Conservation (phyloP, 1,284 basidiomycete species). For the Cutaneotrichosporon cyanovorans region DNA sequence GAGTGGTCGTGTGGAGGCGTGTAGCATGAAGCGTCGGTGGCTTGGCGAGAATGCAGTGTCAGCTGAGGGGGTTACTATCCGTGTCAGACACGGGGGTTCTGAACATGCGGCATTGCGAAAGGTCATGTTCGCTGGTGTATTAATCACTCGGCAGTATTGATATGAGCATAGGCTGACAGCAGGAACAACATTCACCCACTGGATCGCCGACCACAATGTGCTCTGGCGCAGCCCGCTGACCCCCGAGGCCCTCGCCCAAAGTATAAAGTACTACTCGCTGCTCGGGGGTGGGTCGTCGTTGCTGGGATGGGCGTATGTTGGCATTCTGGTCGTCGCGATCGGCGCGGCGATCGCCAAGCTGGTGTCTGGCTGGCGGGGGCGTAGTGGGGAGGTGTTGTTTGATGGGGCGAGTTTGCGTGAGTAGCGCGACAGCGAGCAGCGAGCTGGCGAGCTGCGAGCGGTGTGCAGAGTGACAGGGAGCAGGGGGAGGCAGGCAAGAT, state of each 20-base stretch:
- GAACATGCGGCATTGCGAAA: no score
- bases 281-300: conserved; percentile 23
- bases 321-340: conserved; percentile 27
- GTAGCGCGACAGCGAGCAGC: conserved; percentile 6
- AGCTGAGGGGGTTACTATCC: background rate
- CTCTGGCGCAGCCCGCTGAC: conserved; percentile 41
- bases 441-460: no score
- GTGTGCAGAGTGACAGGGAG: no score
- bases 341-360: conserved; percentile 25
- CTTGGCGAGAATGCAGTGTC: background rate
- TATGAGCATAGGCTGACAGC: background rate
- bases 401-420: conserved; percentile 40
- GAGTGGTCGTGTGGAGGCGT: conserved; percentile 4
- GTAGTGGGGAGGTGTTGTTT: conserved; percentile 39
- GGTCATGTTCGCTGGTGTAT: background rate
- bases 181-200: conserved; percentile 44
- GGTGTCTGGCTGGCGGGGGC: conserved; percentile 26
- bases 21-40: background rate
- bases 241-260: conserved; percentile 28
- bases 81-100: no score
- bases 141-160: background rate
- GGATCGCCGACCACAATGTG: conserved; percentile 44
- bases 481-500: no score
- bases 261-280: conserved; percentile 37
- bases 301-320: conserved; percentile 36